Base-by-base conservation (phyloP, 225 moss, liverwort and hornwort genomes). In the Pleurozium schreberi region DNA sequence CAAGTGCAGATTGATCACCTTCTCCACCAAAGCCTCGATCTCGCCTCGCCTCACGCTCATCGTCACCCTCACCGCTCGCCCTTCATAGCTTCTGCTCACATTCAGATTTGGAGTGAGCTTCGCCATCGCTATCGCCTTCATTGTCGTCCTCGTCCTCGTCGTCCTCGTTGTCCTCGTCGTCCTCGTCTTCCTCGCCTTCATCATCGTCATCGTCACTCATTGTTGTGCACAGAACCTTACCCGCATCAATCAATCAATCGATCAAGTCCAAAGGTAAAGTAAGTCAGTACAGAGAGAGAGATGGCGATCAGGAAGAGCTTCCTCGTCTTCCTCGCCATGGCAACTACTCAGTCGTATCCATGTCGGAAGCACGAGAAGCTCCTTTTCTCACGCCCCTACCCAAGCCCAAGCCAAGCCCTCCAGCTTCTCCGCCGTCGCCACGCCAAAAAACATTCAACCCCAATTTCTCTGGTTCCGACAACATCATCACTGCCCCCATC, bases 401-500 rank as follows among this genome's bases (percentile, higher is more conserved):
- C 61, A 28, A 43, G 60, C 61, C 61, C 31, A 31, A 25, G 3
- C 59, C 60, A 7, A 9, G 16, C 26, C 49, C 23, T 83, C 88
- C 92, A 86, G 76, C 50, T 84, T 27, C 90, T 73, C 86, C 92
- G 92, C 92, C 88, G 90, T 92, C 90, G 88, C 86, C 60, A 78
- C 58, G 86, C 87, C 69, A 59, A 90, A 84, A 90, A 89, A 90
- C 90, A 92, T 89, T 88, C 86, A 86, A 78, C 70, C 79, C 91
- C 91, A 74, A 79, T 87, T 82, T 55, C 49, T 55, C 83, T 64
- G 89, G 78, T 92, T 92, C 92, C 92, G 92, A 92, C 92, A 92
- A 67, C 90, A 92, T 92, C 81, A 90, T 92, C 90, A 90, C 88
- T 34, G 75, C 82, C 84, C 84, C 84, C 89, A 84, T 61, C 88